Evolutionary conservation across 1,284 basidiomycete species (phyloP), one percentile per base, ranked within the genome.

Genomic region (Sutorius eximius): DNA sequence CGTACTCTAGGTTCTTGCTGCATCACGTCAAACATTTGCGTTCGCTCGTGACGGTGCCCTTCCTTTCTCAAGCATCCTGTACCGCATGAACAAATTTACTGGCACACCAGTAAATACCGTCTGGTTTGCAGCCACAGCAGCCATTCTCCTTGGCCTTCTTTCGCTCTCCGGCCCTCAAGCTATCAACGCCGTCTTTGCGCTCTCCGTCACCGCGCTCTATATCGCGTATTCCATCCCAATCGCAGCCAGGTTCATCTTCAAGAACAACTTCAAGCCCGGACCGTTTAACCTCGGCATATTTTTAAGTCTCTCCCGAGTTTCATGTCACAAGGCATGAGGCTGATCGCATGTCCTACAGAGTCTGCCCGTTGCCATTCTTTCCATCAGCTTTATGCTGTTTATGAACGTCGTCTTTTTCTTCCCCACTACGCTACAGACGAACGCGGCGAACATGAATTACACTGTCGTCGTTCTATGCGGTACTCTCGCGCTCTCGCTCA

Each of bases 71-170:
- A 67, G 66, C 12, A 82, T 77, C 71, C 74, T 91, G 3, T 89
- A 89, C 62, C 75, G 81, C 42, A 85, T 91, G 76, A 87, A 88
- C 61, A 59, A 59, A 3, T 79, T 70, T 51, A 88, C 86, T 1
- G 73, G 78, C 43, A 86, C 87, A 5, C 87, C 87, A 0, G 80
- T 87, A 13, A 85, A 87, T 64, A 80, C 82, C 5, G 87, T 88
- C 15, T 82, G 82, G 77, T 87, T 81, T 58, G 75, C 76, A 12
- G 82, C 78, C 0, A 49, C 71, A 18, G 55, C 72, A 5, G 65
- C 86, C 0, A 63, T 77, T 9, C 57, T 80, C 1, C 72, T 87
- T 15, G 85, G 85, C 2, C 69, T 87, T 2, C 75, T 90, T 9
- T 77, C 78, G 2, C 87, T 90, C 52, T 85, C 87, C 0, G 87